These are phyloP conservation scores for Globisporangium spiculum DNA, from an alignment of 352 stramenopile species.

Conservation along the genomic window DNA sequence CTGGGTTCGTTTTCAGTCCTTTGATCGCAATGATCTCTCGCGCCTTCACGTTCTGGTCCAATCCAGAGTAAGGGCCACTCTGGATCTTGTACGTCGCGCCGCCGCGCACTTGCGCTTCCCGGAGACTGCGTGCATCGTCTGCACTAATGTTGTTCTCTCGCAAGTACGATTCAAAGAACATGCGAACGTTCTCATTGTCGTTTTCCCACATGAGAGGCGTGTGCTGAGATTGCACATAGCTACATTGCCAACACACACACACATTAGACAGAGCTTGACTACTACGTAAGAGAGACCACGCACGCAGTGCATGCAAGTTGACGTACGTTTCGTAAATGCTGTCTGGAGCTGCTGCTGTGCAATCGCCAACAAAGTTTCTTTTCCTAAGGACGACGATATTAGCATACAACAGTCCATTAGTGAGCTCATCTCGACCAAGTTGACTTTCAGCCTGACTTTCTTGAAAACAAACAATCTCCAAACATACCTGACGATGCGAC, in stretches of 20 bases:
- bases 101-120: slow-evolving; percentile 61
- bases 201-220: slow-evolving; percentile 72
- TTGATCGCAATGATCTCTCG: slow-evolving; percentile 71
- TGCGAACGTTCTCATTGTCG: slow-evolving; percentile 74
- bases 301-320: too few species aligned
- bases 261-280: not conserved
- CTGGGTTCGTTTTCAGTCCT: slow-evolving; percentile 64
- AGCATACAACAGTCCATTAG: not conserved
- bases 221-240: slow-evolving; percentile 64
- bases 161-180: slow-evolving; percentile 81
- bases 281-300: too few species aligned
- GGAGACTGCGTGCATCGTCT: slow-evolving; percentile 59
- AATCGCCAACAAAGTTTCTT: slow-evolving; percentile 71
- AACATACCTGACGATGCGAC: slow-evolving; percentile 41
- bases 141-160: slow-evolving; percentile 72
- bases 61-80: slow-evolving; percentile 60
- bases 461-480: not conserved
- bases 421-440: not conserved
- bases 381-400: slow-evolving; percentile 22
- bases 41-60: slow-evolving; percentile 82
- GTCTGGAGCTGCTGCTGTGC: slow-evolving; percentile 33
- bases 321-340: slow-evolving; percentile 65
- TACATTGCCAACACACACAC: slow-evolving; percentile 14
- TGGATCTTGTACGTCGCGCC: slow-evolving; percentile 84
- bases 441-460: too few species aligned